These are phyloP conservation scores for Mimosa bimucronata DNA, from an alignment of 306 rosid species.

Conservation along the genomic window DNA sequence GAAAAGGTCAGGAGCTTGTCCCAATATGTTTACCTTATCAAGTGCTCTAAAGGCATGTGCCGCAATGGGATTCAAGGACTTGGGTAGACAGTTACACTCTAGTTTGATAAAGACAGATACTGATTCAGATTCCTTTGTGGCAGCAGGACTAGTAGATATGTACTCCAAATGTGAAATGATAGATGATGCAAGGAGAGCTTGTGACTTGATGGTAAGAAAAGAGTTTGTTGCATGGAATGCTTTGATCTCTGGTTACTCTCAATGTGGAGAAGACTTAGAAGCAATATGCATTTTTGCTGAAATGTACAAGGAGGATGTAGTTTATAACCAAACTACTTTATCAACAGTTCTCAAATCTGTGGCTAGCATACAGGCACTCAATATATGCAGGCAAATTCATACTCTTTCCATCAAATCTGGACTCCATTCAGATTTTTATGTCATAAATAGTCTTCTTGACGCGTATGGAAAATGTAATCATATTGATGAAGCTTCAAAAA, in stretches of 20 bases:
- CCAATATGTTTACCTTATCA: conserved; percentile 77
- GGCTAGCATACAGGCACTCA: conserved; percentile 60
- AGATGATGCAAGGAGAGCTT: conserved; percentile 71
- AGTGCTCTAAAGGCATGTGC: conserved; percentile 87
- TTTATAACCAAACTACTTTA: conserved; percentile 78
- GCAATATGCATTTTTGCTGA: conserved; percentile 61
- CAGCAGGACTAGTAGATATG: conserved; percentile 81
- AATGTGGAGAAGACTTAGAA: conserved; percentile 63
- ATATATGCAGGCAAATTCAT: conserved; percentile 70
- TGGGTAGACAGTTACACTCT: conserved; percentile 81
- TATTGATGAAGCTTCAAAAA: conserved; percentile 60
- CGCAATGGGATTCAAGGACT: conserved; percentile 51
- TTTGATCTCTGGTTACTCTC: conserved; percentile 73
- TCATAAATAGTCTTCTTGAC: conserved; percentile 84
- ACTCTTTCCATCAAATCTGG: conserved; percentile 75
- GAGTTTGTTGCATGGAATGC: conserved; percentile 77
- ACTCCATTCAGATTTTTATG: conserved; percentile 64
- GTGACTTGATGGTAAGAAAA: conserved; percentile 58
- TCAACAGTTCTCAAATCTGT: conserved; percentile 79
- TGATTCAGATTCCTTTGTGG: conserved; percentile 62
- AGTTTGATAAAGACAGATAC: conserved; percentile 65
- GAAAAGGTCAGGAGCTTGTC: conserved; percentile 53
- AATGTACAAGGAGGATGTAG: conserved; percentile 56
- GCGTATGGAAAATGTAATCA: conserved; percentile 72
- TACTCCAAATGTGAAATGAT: conserved; percentile 78